Base-by-base conservation (phyloP, 2,329 filamentous ascomycete species). In the Sporothrix brunneoviolacea region DNA sequence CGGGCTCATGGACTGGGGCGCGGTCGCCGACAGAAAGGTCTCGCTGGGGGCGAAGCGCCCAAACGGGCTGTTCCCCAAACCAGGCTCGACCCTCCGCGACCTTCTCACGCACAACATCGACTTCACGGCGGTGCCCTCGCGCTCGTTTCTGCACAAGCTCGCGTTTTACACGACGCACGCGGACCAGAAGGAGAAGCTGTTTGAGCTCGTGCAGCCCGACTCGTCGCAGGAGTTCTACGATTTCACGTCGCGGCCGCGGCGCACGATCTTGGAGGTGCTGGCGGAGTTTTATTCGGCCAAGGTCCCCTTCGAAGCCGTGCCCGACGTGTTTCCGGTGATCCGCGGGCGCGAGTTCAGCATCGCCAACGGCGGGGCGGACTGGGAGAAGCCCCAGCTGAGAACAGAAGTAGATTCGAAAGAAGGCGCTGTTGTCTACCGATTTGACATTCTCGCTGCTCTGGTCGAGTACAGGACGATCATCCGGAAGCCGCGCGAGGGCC, bases 261-360 rank as follows among this genome's bases (percentile, higher is more conserved):
- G 93, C 30, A 94, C 87, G 52, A 95, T 97, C 51, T 72, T 98
- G 6, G 93, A 98, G 67, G 85, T 95, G 4, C 76, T 98, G 24
- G 83, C 91, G 51, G 93, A 98, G 59, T 98, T 98, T 60, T 79
- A 86, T 37, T 84, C 80, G 0, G 85, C 97, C 49, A 84, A 83
- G 55, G 81, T 98, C 2, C 91, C 93, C 0, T 87, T 83, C 68
- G 73, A 84, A 50, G 80, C 84, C 43, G 75, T 84, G 2, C 75
- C 87, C 9, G 81, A 84, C 48, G 74, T 91, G 15, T 83, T 98
- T 49, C 93, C 93, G 0, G 61, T 83, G 4, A 84, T 97, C 41
- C 83, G 89, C n/a, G 86, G 84, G n/a, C 79, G 93, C 6, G 87
- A 95, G 59, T 98, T 95, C 64, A 96, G 91, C 65, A 91, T 97